Conservation (phyloP, 2,329 filamentous ascomycete genomes). For the Colletotrichum agaves region DNA sequence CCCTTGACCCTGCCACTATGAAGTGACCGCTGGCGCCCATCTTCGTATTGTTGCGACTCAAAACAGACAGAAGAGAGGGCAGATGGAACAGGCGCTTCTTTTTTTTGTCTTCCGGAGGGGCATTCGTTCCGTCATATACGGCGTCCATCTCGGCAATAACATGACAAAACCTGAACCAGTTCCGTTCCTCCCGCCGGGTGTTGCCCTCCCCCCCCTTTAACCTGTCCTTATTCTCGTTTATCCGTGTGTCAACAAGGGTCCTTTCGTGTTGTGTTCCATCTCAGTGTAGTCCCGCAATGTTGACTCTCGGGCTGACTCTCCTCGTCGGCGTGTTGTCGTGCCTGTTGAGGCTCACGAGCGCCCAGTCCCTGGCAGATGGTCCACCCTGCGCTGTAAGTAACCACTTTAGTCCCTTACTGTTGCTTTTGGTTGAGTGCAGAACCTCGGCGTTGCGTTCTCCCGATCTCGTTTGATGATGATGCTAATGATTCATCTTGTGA, state of each 20-base stretch:
- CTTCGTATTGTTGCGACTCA: background rate
- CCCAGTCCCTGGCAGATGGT: conserved; percentile 15
- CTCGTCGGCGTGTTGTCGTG: background rate
- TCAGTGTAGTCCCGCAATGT: conserved; percentile 7
- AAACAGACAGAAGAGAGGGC: background rate
- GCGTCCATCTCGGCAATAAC: background rate
- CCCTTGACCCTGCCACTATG: background rate
- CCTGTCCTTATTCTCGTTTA: background rate
- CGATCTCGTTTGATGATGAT: background rate
- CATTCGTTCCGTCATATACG: conserved; percentile 3
- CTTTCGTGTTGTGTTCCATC: background rate
- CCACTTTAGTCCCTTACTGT: no score
- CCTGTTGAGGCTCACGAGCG: conserved; percentile 13
- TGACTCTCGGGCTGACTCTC: conserved; percentile 13
- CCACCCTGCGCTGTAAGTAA: conserved; percentile 24
- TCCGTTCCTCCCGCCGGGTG: conserved; percentile 1
- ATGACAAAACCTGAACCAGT: conserved; percentile 4
- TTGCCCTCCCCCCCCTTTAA: background rate
- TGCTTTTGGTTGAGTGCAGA: background rate
- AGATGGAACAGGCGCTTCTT: background rate
- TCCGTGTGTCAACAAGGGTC: background rate
- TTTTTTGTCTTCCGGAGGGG: background rate
- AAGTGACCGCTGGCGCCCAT: background rate
- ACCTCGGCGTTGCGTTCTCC: no score
- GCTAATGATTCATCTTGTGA: background rate